phyloP scores from a whole-genome alignment of 1,139 yeast genomes.

The Scheffersomyces lignicola region DNA sequence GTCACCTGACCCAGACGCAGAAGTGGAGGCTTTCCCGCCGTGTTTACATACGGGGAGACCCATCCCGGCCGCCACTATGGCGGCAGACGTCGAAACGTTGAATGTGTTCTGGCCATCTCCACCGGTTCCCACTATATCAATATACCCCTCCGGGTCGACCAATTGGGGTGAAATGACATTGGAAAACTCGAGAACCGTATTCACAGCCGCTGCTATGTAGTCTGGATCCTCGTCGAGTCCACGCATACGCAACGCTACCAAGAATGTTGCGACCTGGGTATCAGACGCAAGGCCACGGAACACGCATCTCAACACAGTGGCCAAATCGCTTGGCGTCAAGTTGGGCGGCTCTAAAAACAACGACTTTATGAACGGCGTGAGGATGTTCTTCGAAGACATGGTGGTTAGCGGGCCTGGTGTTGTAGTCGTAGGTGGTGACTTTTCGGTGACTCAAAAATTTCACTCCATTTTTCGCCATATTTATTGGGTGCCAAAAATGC shows the following conservation, averaged over 20 bases:
- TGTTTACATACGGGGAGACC: slow-evolving; percentile 82
- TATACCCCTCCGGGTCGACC: slow-evolving; percentile 55
- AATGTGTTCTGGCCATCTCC: slow-evolving; percentile 98
- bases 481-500: neutral
- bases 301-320: slow-evolving; percentile 58
- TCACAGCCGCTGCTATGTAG: slow-evolving; percentile 83
- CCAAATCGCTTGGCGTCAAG: slow-evolving; percentile 60
- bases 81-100: slow-evolving; percentile 92
- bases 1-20: slow-evolving; percentile 93
- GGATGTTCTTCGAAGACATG: slow-evolving; percentile 23
- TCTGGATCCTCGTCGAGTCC: slow-evolving; percentile 83
- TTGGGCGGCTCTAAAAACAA: slow-evolving; percentile 59
- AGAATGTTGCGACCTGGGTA: slow-evolving; percentile 74
- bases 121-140: slow-evolving; percentile 96
- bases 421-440: neutral
- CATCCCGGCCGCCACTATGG: slow-evolving; percentile 92
- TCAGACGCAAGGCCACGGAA: slow-evolving; percentile 63
- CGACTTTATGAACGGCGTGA: slow-evolving; percentile 66
- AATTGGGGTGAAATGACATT: slow-evolving; percentile 42
- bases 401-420: neutral
- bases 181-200: slow-evolving; percentile 64
- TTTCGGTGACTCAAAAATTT: slow-evolving; percentile 1
- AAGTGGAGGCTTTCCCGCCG: slow-evolving; percentile 96
- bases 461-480: neutral
- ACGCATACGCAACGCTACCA: slow-evolving; percentile 69